Percentiles rank a stretch among this genome's conserved stretches.
These are phyloP conservation scores for Schizothecium vesticola DNA, from an alignment of 495 filamentous ascomycete genomes.

Conservation along the genomic window DNA sequence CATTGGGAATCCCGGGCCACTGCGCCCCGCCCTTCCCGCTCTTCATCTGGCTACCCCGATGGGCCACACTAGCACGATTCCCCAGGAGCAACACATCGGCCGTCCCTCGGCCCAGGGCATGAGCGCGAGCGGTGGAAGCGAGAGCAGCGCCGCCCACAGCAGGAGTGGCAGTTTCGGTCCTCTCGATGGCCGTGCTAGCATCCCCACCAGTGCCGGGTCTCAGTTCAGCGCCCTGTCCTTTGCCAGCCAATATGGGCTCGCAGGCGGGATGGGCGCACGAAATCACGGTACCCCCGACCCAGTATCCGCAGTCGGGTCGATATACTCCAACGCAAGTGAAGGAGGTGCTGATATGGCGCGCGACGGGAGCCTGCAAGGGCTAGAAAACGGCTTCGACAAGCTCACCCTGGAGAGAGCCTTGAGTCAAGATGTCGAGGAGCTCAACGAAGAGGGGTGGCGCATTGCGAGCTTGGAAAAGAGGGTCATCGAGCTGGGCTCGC, in stretches of 20 bases:
- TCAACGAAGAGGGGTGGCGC: slow-evolving; percentile 92
- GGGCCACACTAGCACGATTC: slow-evolving; percentile 61
- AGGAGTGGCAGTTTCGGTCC: slow-evolving; percentile 69
- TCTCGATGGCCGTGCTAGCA: slow-evolving; percentile 66
- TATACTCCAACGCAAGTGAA: slow-evolving; percentile 70
- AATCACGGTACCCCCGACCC: slow-evolving; percentile 71
- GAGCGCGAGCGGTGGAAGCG: slow-evolving; percentile 66
- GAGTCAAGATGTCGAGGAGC: slow-evolving; percentile 81
- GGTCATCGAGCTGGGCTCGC: slow-evolving; percentile 79
- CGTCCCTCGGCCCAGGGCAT: slow-evolving; percentile 44
- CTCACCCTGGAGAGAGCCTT: slow-evolving; percentile 72
- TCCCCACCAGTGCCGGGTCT: slow-evolving; percentile 75
- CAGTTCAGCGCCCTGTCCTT: slow-evolving; percentile 72
- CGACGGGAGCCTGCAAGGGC: slow-evolving; percentile 60
- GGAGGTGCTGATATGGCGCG: slow-evolving; percentile 65
- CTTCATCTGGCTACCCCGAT: slow-evolving; percentile 80
- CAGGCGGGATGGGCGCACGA: slow-evolving; percentile 26
- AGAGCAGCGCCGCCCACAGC: slow-evolving; percentile 60
- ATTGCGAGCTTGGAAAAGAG: slow-evolving; percentile 83
- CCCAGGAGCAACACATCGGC: slow-evolving; percentile 50
- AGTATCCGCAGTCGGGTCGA: slow-evolving; percentile 77
- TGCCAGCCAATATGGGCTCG: slow-evolving; percentile 59
- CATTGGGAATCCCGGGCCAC: slow-evolving; percentile 29
- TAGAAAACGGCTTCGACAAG: slow-evolving; percentile 68
- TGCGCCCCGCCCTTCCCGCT: slow-evolving; percentile 58